These are phyloP conservation scores for Canavalia gladiata DNA, from an alignment of 306 rosid species.

Conservation along the genomic window DNA sequence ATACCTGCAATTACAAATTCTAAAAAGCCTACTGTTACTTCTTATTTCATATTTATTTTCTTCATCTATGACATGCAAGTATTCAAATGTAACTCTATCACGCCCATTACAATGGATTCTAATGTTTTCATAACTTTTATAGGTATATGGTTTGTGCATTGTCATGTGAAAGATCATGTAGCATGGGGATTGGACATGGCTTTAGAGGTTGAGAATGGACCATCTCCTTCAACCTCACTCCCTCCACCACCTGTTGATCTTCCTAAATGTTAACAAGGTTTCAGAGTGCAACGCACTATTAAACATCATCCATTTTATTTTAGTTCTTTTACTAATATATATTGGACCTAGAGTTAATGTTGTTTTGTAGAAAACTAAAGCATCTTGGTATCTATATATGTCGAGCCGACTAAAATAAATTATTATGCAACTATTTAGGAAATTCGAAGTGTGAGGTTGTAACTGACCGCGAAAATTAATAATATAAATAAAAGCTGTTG, in stretches of 20 bases:
- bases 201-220: conserved; percentile 50
- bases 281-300: neutral
- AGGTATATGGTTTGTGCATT: conserved; percentile 67
- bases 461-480: neutral
- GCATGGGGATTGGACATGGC: conserved; percentile 69
- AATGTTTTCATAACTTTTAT: neutral
- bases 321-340: neutral
- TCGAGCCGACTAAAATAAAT: too few species aligned
- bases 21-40: too few species aligned
- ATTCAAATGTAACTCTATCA: neutral
- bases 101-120: neutral
- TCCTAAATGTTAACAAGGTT: conserved; percentile 41
- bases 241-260: conserved; percentile 74
- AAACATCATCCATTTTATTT: neutral
- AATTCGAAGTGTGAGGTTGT: neutral
- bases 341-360: neutral
- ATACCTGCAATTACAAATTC: too few species aligned
- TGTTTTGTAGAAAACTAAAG: neutral
- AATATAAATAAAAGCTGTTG: neutral
- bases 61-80: too few species aligned
- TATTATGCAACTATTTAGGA: neutral
- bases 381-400: neutral
- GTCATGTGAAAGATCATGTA: conserved; percentile 65
- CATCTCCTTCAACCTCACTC: conserved; percentile 50
- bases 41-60: too few species aligned